Evolutionary conservation across 495 filamentous ascomycete genomes (phyloP), one percentile per base, ranked within the genome.

Genomic region (Penicillium maclennaniae): DNA sequence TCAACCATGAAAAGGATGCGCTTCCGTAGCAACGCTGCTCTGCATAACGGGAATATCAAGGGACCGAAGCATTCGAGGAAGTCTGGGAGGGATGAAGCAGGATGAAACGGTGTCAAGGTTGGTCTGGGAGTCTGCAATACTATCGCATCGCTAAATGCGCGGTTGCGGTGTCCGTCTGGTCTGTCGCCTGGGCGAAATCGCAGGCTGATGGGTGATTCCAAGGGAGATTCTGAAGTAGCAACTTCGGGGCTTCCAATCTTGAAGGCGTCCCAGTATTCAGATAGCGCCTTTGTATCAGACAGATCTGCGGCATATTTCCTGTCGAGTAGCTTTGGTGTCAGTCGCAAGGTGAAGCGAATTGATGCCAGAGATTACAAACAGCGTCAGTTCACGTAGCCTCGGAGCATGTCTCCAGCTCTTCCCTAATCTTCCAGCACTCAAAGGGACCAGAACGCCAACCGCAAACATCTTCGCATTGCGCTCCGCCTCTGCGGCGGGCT

Each of bases 401-500:
- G 85, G 78, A 16, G 91, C 92, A 71, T 96, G 89, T 58, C 84
- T 83, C 93, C 93, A 98, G 58, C 85, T 86, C 60, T 91, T 84
- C 9, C 93, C 93, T 23, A 97, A 76, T 46, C 91, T 82, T 19
- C 92, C 92, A 66, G 89, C 87, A 66, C 85, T 92, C 47, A 96
- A 69, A 1, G 90, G 89, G 9, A 97, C 91, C 53, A 98, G 72
- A 19, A 88, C 83, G 15, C 93, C 93, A 19, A 97, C 90, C 15
- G 92, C 88, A 47, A 97, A 84, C 84, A 97, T 96, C 53, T 86
- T 79, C 45, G 93, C 93, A 79, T 95, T 91, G 50, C 93, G 86
- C 43, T 89, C 82, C 34, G 80, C 79, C 47, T 84, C 87, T 2
- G 84, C 83, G 26, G 89, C 89, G n/a, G 87, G 83, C 49, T 78